Percentiles rank a stretch among this genome's conserved stretches.
Evolutionary conservation across 495 filamentous ascomycete species (phyloP).

Genomic region (Neurospora sublineolata): DNA sequence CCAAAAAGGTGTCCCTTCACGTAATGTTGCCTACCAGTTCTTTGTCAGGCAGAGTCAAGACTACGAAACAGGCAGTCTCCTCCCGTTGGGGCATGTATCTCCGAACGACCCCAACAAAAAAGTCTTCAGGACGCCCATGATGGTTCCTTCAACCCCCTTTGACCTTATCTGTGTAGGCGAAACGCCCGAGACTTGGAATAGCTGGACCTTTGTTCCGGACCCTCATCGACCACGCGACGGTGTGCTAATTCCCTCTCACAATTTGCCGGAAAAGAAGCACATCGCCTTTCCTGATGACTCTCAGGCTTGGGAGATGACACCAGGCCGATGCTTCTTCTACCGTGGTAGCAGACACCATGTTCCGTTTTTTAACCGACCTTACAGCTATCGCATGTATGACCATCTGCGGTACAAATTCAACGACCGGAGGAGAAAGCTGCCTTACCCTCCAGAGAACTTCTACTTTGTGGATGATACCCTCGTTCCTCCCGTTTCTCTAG

Average conservation of each 20-base stretch:
- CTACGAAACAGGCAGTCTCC: neutral
- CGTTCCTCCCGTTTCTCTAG: neutral
- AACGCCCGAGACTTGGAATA: neutral
- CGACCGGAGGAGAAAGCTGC: neutral
- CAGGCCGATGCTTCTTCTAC: neutral
- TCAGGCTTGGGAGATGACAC: neutral
- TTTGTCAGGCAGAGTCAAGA: neutral
- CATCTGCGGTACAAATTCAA: neutral
- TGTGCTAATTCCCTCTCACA: neutral
- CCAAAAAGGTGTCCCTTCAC: neutral
- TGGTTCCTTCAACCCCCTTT: neutral
- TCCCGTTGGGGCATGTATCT: neutral
- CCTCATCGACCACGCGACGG: neutral
- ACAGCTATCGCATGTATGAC: neutral
- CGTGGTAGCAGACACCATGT: neutral
- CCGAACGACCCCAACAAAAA: neutral
- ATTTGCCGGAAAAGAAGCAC: neutral
- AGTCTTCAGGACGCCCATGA: neutral
- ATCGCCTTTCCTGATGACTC: neutral
- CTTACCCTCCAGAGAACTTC: neutral
- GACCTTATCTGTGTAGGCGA: neutral
- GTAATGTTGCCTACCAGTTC: neutral
- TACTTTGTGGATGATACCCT: neutral
- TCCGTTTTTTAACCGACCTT: neutral
- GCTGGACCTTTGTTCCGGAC: neutral